Evolutionary conservation across 2,329 filamentous ascomycete genomes (phyloP), one percentile per base, ranked within the genome.

Genomic region (Alternaria sp.): DNA sequence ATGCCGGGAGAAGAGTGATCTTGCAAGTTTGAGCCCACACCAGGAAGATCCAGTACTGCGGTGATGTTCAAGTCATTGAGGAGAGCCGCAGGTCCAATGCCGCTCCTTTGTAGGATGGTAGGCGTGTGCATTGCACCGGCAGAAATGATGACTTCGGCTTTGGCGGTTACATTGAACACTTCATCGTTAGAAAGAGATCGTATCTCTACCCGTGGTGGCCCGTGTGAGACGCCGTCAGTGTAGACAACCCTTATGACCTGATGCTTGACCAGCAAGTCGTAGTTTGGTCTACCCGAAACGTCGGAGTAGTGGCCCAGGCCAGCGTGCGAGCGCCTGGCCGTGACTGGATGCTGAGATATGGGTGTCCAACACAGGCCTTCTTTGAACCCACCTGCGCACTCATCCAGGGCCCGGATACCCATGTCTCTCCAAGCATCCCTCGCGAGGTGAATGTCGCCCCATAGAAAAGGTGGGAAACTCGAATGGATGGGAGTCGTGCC

Each of bases 1-100:
- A 58, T 37, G 18, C 33, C 41, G 5, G 49, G 55, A 14, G 45
- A 51, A 43, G 50, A 50, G 30, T 89, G 88, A 70, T 91, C 89
- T 50, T 88, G 83, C 6, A 91, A 81, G 75, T 90, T 88, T 61
- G 84, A 84, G 3, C 89, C 89, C 2, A 91, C 88, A 21, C 89
- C 86, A 1, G 85, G 84, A 2, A 87, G 84, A 65, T 89, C 82
- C 15, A 88, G 64, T 0, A 85, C 76, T 2, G 80, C 69, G 65
- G 45, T 43, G 23, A 90, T 88, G 6, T 80, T 78, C 65, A 86
- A 83, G 49, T 80, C 79, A 8, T 61, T 28, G 7, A 90, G 80
- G 5, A 87, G 65, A 1, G 83, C 77, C 0, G 80, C 73, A 45
- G 81, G 79, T 15, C 87, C 88, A 4, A 90, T 74, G 7, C 88